Percentiles rank a stretch among this genome's conserved stretches.
These are phyloP conservation scores for Blastocystis hominis DNA, from an alignment of 352 stramenopile species.

Conservation along the genomic window DNA sequence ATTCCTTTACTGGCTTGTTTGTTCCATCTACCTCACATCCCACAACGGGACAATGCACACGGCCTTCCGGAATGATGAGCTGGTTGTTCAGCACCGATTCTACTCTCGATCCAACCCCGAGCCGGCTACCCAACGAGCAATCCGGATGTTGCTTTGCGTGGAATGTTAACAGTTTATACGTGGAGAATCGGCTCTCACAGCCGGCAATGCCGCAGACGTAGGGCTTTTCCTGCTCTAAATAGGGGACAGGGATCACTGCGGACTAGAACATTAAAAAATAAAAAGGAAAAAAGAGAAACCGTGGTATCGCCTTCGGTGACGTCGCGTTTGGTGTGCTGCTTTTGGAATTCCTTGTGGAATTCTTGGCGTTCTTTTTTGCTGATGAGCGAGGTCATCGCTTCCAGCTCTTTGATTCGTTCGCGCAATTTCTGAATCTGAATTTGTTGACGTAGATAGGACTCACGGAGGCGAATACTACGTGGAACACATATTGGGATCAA, in stretches of 20 bases:
- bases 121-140: neutral
- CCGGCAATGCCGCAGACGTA: conserved; percentile 12
- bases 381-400: conserved; percentile 10
- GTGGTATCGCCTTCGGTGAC: neutral
- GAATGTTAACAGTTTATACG: conserved; percentile 29
- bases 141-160: conserved; percentile 5
- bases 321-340: neutral
- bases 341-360: conserved; percentile 25
- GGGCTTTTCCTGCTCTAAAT: conserved; percentile 48
- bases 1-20: neutral
- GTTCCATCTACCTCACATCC: conserved; percentile 3
- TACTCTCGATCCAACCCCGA: neutral
- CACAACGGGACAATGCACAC: conserved; percentile 41
- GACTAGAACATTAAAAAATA: neutral
- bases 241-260: neutral
- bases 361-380: conserved; percentile 34
- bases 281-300: neutral
- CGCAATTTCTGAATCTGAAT: conserved; percentile 36
- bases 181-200: conserved; percentile 35
- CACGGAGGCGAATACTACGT: conserved; percentile 40
- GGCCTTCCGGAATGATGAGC: conserved; percentile 21
- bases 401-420: conserved; percentile 42
- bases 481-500: neutral
- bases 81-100: conserved; percentile 21
- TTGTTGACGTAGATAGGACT: conserved; percentile 41